Base-by-base conservation (phyloP, 805 yeast genomes). In the Schwanniomyces occidentalis region DNA sequence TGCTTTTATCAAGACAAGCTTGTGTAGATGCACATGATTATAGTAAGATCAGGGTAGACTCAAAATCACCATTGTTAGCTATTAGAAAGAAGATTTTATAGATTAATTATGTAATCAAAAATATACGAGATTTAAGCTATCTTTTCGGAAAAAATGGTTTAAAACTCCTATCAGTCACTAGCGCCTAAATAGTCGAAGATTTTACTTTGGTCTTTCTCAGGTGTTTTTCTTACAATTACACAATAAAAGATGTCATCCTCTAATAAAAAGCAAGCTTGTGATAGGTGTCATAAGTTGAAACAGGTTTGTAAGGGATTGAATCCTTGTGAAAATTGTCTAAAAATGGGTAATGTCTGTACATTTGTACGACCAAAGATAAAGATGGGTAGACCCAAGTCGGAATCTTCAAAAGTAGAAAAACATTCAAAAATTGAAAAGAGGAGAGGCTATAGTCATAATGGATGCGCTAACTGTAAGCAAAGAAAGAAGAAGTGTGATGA, bases 21-120 rank as follows among this genome's bases (percentile, higher is more conserved):
- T 52, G 58, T 29, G 10, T 52, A 14, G 58, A 52, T 39, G 58
- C 59, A 7, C 58, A 52, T 34, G 40, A 47, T 27, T 49, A 54
- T 46, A 27, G 32, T 8, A 44, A 38, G 25, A 41, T 54, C 9
- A 30, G 24, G 5, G 20, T 36, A 4, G 38, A 34, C 9, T 35
- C 42, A 6, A 41, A 44, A 8, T 48, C 52, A 30, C 58, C 58
- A 14, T 27, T 43, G 4, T 33, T 43, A 15, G 36, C 38, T 24
- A 16, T 41, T 24, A 43, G 47, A 33, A 43, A 43, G 30, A 40
- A 35, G 9, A 28, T 41, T n/a, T n/a, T n/a, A 15, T 28, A 21
- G 23, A 10, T 21, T 21, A 3, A 2, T 5, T 27, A 27, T 5
- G 4, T 14, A 27, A 6, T 14, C n/a, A n/a, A n/a, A n/a, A n/a